These are phyloP conservation scores for Huntiella moniliformis DNA, from an alignment of 2,329 filamentous ascomycete species.

Conservation along the genomic window DNA sequence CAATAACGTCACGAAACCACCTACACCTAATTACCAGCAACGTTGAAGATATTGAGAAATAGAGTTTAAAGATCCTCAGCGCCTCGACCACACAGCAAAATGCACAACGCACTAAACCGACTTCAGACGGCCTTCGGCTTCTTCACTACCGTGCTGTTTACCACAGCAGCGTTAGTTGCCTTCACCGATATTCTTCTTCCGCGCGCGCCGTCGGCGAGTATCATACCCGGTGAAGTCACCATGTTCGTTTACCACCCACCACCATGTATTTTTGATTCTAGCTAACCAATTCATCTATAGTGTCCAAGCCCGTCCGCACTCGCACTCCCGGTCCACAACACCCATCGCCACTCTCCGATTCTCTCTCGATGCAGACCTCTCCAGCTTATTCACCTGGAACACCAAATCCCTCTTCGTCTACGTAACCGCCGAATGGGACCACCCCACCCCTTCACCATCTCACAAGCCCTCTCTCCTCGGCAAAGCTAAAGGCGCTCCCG, in stretches of 20 bases:
- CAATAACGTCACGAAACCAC: too few relatives aligned
- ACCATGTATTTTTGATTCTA: background rate
- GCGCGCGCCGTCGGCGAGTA: constrained; percentile 41
- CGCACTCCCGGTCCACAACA: constrained; percentile 81
- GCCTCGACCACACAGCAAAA: constrained; percentile 29
- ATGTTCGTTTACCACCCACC: constrained; percentile 39
- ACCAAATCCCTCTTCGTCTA: constrained; percentile 97
- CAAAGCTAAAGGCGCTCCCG: constrained; percentile 16
- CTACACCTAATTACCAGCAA: too few relatives aligned
- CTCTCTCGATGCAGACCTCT: constrained; percentile 78
- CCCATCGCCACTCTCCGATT: constrained; percentile 93
- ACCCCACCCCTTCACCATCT: constrained; percentile 10
- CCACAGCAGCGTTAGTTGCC: constrained; percentile 61
- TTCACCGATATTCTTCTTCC: constrained; percentile 55
- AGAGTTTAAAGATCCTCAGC: too few relatives aligned
- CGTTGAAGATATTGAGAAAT: too few relatives aligned
- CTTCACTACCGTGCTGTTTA: constrained; percentile 86
- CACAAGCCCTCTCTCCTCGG: background rate
- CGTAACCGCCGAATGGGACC: constrained; percentile 60
- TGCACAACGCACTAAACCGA: constrained; percentile 78
- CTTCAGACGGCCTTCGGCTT: constrained; percentile 90
- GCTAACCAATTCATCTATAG: constrained; percentile 23
- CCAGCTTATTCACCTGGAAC: constrained; percentile 94
- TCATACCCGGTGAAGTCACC: constrained; percentile 60
- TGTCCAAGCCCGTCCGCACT: constrained; percentile 81